Base-by-base conservation (phyloP, 768 basidiomycete genomes). In the Suillus cothurnatus region DNA sequence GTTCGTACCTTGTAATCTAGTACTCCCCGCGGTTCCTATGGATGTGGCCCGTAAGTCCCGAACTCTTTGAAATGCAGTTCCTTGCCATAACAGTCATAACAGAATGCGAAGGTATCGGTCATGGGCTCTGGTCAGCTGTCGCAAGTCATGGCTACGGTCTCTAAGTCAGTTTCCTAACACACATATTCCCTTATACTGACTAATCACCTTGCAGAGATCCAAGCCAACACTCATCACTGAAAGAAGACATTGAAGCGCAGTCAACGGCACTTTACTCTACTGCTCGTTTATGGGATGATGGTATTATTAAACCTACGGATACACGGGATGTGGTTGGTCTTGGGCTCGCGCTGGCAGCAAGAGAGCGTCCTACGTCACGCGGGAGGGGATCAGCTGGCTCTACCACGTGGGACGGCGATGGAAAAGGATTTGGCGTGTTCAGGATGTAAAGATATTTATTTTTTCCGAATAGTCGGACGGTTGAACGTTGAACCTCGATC, bases 101-200 rank as follows among this genome's bases (percentile, higher is more conserved):
- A 94, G 89, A 95, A 95, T 69, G 93, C 95, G 41, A 95, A 92
- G 76, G 90, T 97, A 2, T 92, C 91, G 19, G 96, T 98, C 43
- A 98, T 98, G 95, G 95, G 96, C 41, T 93, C 93, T 2, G 92
- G 88, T 11, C 96, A 97, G 73, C 85, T 98, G 31, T 94, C 93
- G 12, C 90, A 93, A 71, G 95, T 98, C 47, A 98, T 98, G 96
- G 81, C 90, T 17, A 85, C 87, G 0, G 94, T 97, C 19, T 94
- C 94, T 14, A 92, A 87, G 88, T 94, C 78, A 41, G 83, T 76
- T 17, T 28, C 43, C 17, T 62, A 61, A 52, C 64, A 58, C 28
- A 39, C 15, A 21, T 19, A 2, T 38, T 3, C 56, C 8, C 4
- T 31, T 61, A 38, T 28, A 45, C 31, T 41, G 36, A 45, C 60